Conservation (phyloP, 1,284 basidiomycete species). For the Cystobasidiaceae sp. region DNA sequence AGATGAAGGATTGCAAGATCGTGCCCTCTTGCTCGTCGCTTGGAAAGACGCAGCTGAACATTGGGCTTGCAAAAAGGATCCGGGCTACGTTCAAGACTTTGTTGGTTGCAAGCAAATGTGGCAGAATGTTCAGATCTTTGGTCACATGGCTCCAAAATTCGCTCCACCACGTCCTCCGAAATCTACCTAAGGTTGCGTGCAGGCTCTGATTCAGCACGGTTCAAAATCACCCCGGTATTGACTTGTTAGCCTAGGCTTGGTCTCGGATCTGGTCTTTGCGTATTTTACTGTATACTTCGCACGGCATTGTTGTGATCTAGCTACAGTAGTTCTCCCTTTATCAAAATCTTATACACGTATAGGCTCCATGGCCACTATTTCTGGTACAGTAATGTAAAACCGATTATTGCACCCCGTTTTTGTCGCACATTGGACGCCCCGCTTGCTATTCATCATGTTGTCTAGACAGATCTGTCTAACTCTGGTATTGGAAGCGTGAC, state of each 20-base stretch:
- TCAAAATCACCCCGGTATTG: background rate
- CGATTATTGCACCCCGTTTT: too few species aligned
- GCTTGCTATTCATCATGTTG: too few species aligned
- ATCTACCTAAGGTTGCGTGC: background rate
- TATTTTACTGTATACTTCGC: background rate
- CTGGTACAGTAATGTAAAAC: too few species aligned
- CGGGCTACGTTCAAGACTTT: background rate
- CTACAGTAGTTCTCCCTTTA: background rate
- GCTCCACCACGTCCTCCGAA: background rate
- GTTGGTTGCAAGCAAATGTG: background rate
- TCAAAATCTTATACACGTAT: background rate
- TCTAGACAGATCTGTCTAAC: too few species aligned
- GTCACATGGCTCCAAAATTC: constrained; percentile 23
- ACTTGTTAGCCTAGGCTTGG: background rate
- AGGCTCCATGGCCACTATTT: too few species aligned
- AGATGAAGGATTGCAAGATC: background rate
- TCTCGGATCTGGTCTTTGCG: background rate
- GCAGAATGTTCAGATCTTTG: constrained; percentile 20
- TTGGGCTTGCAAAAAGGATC: constrained; percentile 2
- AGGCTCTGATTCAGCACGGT: background rate
- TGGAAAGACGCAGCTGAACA: constrained; percentile 19
- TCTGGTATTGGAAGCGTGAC: too few species aligned
- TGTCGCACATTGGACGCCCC: too few species aligned
- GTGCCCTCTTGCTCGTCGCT: constrained; percentile 5
- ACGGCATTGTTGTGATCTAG: background rate